Evolutionary conservation across 805 yeast genomes (phyloP), one percentile per base, ranked within the genome.

Genomic region (Kluyveromyces wickerhamii): DNA sequence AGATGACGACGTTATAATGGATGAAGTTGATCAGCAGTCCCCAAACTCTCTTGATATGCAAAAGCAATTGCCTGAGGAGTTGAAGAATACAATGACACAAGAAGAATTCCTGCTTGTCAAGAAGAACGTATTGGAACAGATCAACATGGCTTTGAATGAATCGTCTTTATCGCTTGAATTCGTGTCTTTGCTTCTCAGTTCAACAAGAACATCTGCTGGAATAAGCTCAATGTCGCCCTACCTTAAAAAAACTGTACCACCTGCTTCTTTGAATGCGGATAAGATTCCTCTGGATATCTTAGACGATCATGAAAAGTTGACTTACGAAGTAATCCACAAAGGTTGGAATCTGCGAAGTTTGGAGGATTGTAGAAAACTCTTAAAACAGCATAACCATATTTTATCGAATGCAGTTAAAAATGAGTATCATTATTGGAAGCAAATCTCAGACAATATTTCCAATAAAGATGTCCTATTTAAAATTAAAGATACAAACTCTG

Each of bases 301-400:
- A 0, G 34, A 48, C 3, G 43, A 42, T 7, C 38, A 38, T n/a
- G 59, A 55, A 21, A 42, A 40, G 11, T 45, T 49, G n/a, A 49
- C 42, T 5, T 49, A 44, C 15, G 51, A 57, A 29, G 32, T 50
- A 5, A 37, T 59, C 11, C 60, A 59, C 7, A 55, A 58, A 34
- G 96, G 95, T 10, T 89, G 96, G 96, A 89, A 89, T 50, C 57
- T 81, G 21, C 73, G 79, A 48, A 73, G 89, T 32, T 54, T 87
- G 29, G 65, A 65, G 21, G 71, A 71, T 27, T 71, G 87, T 4
- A 62, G 78, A 1, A 45, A 52, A 2, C 63, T 69, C 6, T 63
- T 89, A 30, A 62, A 67, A 27, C 56, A 55, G 5, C 74, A 86
- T 0, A 67, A 77, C 15, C 42, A 52, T 2, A 61, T 74, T 25